Conservation (phyloP, 2,329 filamentous ascomycete species). For the Fusarium chlamydosporum region DNA sequence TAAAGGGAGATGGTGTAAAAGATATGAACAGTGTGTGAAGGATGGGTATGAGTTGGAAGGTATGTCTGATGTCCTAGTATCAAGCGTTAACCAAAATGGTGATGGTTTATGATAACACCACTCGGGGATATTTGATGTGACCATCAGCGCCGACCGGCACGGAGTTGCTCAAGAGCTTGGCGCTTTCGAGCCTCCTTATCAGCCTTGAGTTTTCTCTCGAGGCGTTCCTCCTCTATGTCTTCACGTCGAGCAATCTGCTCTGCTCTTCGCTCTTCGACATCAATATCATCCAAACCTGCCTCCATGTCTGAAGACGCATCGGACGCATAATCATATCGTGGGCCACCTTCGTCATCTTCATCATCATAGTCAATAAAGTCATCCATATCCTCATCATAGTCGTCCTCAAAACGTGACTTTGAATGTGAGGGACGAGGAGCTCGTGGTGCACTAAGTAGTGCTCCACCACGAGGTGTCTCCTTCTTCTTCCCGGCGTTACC, state of each 20-base stretch:
- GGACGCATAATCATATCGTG: constrained; percentile 69
- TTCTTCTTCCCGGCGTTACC: constrained; percentile 53
- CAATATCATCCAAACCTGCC: constrained; percentile 79
- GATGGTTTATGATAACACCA: not conserved
- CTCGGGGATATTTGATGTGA: not conserved
- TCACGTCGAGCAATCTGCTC: constrained; percentile 75
- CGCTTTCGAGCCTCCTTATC: constrained; percentile 72
- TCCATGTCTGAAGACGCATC: constrained; percentile 84
- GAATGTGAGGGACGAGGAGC: constrained; percentile 50
- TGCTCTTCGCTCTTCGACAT: constrained; percentile 76
- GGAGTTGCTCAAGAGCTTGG: constrained; percentile 57
- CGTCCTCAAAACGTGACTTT: constrained; percentile 65
- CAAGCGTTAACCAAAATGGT: not conserved
- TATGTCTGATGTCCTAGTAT: not conserved
- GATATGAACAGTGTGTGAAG: not conserved
- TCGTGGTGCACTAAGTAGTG: constrained; percentile 56
- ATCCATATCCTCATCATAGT: constrained; percentile 74
- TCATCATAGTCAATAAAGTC: constrained; percentile 74
- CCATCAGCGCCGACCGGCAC: constrained; percentile 52
- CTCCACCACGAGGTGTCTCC: constrained; percentile 57
- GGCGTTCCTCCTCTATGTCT: constrained; percentile 73
- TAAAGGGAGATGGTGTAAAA: not conserved
- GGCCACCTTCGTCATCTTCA: constrained; percentile 63
- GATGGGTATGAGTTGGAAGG: not conserved
- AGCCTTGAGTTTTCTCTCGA: constrained; percentile 72